Base-by-base conservation (phyloP, 306 rosid species). In the Cajanus cajan region DNA sequence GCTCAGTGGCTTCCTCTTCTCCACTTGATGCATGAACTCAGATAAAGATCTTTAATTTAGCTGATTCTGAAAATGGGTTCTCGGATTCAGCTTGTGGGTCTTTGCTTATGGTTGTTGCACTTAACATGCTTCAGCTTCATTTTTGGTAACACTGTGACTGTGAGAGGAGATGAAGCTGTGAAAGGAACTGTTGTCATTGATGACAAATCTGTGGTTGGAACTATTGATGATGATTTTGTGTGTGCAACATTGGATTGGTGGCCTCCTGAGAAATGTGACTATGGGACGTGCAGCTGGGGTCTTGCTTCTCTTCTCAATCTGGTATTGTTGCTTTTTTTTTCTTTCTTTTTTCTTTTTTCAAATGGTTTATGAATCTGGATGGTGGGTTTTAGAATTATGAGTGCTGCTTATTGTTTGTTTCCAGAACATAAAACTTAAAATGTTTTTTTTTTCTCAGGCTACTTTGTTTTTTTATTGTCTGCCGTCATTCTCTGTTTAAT, bases 171-270 rank as follows among this genome's bases (percentile, higher is more conserved):
- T 8, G 76, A 65, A 58, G 36, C 28, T 73, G 76, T 76, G 11
- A 74, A 81, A 83, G 97, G 95, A 18, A 83, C 51, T 64, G 86
- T 92, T 45, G 33, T 31, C 15, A 80, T 95, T 19, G 78, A 89
- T 72, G 97, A 86, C 12, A 83, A 80, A 85, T 80, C 84, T 44
- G 80, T 87, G 39, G 84, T 93, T 81, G 99, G 90, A 65, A 83
- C 62, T 37, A 91, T 87, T 45, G 99, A 95, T 82, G 90, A 86
- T 22, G 99, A 93, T 88, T 95, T 93, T 69, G 85, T 93, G 0
- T 95, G 99, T 84, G 98, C 99, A 9, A 93, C 99, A 58, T 24
- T 95, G 68, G 99, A 95, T 80, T 95, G 99, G 99, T 95, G 99
- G 99, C 99, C 99, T 55, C 97, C 98, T 70, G 88, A 90, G 87